Base-by-base conservation (phyloP, 177 flowering plant genomes). In the Telopea speciosissima region DNA sequence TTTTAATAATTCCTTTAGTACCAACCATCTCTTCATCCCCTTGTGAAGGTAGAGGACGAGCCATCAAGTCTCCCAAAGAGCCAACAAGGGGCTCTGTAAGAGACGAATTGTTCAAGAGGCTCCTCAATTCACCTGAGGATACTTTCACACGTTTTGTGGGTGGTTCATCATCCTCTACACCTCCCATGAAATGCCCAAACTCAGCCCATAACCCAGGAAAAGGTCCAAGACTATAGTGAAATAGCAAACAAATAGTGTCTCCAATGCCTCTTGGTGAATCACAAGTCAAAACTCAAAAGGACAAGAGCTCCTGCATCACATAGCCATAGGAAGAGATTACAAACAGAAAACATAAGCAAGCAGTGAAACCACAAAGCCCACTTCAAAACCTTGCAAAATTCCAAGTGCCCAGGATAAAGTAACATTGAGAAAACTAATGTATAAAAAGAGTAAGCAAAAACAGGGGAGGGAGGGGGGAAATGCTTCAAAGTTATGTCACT, bases 131-230 rank as follows among this genome's bases (percentile, higher is more conserved):
- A 72, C 72, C 82, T 40, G 84, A 74, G 42, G 91, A 79, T 31
- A 79, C 76, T 85, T 87, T 93, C 79, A 85, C 80, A 66, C 96
- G 97, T 80, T 93, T 93, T 60, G 80, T 79, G 65, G 91, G 89
- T 81, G 95, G 97, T 83, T 88, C 93, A 79, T 79, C 83, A 73
- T 89, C 97, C 79, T 85, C 97, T 77, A 84, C 81, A 82, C 87
- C 91, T 89, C 93, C 97, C 98, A 94, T 94, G 96, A 94, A 92
- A 92, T 83, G 88, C 77, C 70, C 68, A 71, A 79, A 78, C 72
- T 92, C 90, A 92, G 88, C 94, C 98, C 98, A 93, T 92, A 54
- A 49, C 64, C 24, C 68, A 16, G 44, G 10, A 10, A 40, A 63
- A 70, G 24, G 45, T 61, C 3, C 33, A 69, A 40, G 33, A 62